Conservation (phyloP, 2,329 filamentous ascomycete species). For the Didymella pinodella region DNA sequence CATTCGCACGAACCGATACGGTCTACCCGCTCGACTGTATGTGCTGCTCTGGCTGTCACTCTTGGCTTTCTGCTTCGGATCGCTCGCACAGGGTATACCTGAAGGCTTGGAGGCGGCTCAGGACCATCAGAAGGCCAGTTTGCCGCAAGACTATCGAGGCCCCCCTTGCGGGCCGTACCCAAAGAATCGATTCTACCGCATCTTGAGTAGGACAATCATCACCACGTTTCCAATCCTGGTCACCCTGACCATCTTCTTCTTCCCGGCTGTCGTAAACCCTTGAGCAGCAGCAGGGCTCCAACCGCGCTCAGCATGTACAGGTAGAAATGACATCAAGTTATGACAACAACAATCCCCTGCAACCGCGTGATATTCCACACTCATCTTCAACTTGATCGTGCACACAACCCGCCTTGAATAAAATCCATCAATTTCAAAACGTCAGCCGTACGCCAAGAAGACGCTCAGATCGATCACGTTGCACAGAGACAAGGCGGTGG, state of each 20-base stretch:
- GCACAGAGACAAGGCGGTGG: constrained; percentile 11
- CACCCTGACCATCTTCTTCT: constrained; percentile 20
- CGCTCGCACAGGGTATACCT: constrained; percentile 3
- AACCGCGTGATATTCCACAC: background rate
- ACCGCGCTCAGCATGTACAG: background rate
- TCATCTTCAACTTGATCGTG: background rate
- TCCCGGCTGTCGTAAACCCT: constrained; percentile 13
- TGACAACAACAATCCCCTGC: background rate
- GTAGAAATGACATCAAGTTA: background rate
- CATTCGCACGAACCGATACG: constrained; percentile 17
- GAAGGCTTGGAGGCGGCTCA: constrained; percentile 6
- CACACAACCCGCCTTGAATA: background rate
- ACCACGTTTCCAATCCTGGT: constrained; percentile 8
- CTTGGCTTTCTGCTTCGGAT: background rate
- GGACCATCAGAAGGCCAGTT: background rate
- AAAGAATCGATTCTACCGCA: constrained; percentile 7
- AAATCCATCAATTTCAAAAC: background rate
- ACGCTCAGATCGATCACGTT: constrained; percentile 12
- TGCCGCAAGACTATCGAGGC: background rate
- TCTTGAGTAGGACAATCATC: constrained; percentile 5
- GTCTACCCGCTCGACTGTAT: constrained; percentile 9
- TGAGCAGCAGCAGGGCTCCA: background rate
- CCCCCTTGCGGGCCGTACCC: constrained; percentile 5
- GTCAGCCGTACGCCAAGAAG: constrained; percentile 8
- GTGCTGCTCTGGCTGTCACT: constrained; percentile 2